These are phyloP conservation scores for Rhodocollybia butyracea DNA, from an alignment of 768 basidiomycete species.

Conservation along the genomic window DNA sequence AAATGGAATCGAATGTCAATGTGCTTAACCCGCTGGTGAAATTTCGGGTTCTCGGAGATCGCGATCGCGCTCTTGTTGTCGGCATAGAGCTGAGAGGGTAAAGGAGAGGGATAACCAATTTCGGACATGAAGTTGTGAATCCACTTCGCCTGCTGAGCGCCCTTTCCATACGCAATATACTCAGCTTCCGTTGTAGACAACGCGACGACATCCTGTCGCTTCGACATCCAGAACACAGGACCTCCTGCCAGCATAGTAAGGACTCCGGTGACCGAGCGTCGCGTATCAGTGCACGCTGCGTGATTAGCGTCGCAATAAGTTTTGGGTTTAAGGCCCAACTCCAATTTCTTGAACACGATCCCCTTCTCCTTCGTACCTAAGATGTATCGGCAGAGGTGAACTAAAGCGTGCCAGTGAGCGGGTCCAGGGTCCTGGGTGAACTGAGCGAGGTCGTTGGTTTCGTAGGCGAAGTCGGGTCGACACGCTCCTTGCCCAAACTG, in stretches of 20 bases:
- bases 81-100: neutral
- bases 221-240: neutral
- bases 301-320: neutral
- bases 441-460: no score
- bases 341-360: neutral
- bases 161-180: no score
- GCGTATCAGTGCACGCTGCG: neutral
- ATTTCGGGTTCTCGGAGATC: no score
- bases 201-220: neutral
- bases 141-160: neutral
- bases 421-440: no score
- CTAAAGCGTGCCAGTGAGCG: no score
- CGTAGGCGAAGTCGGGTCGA: no score
- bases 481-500: no score
- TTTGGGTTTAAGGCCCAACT: neutral
- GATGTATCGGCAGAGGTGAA: no score
- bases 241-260: neutral
- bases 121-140: neutral
- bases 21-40: no score
- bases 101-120: neutral
- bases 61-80: constrained; percentile 27
- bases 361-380: no score
- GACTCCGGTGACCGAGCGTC: neutral
- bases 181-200: no score
- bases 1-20: constrained; percentile 32